Conservation (phyloP, 108 stramenopile genomes). For the Cylindrotheca fusiformis region DNA sequence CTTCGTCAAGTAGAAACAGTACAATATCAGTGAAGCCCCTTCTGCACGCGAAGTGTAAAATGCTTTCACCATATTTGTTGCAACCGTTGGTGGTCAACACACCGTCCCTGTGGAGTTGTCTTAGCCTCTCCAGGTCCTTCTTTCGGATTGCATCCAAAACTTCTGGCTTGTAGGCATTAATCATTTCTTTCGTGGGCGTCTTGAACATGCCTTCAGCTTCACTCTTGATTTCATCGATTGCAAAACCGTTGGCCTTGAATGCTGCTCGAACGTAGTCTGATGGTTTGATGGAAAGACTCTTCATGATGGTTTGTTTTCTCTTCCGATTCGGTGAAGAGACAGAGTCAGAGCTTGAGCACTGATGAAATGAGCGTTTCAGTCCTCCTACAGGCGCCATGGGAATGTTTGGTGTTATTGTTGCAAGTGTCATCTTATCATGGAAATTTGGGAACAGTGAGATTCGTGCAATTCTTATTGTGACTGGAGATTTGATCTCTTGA, state of each 20-base stretch:
- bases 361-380: not conserved
- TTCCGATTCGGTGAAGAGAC: not conserved
- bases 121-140: slow-evolving; percentile 39
- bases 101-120: slow-evolving; percentile 31
- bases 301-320: not conserved
- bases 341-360: no score
- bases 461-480: no score
- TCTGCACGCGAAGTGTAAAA: slow-evolving; percentile 80
- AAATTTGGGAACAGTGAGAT: no score
- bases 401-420: not conserved
- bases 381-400: not conserved
- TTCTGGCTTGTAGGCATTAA: slow-evolving; percentile 53
- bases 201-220: not conserved
- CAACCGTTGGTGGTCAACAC: slow-evolving; percentile 12
- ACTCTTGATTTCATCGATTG: not conserved
- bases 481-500: no score
- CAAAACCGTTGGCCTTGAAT: slow-evolving; percentile 14
- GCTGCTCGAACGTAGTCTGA: slow-evolving; percentile 10
- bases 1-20: slow-evolving; percentile 50
- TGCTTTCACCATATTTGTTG: slow-evolving; percentile 76
- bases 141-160: slow-evolving; percentile 53
- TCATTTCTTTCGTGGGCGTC: slow-evolving; percentile 37
- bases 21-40: slow-evolving; percentile 50
- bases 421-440: not conserved
- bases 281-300: not conserved